These are phyloP conservation scores for Fusarium setosum DNA, from an alignment of 2,329 filamentous ascomycete species.

Conservation along the genomic window DNA sequence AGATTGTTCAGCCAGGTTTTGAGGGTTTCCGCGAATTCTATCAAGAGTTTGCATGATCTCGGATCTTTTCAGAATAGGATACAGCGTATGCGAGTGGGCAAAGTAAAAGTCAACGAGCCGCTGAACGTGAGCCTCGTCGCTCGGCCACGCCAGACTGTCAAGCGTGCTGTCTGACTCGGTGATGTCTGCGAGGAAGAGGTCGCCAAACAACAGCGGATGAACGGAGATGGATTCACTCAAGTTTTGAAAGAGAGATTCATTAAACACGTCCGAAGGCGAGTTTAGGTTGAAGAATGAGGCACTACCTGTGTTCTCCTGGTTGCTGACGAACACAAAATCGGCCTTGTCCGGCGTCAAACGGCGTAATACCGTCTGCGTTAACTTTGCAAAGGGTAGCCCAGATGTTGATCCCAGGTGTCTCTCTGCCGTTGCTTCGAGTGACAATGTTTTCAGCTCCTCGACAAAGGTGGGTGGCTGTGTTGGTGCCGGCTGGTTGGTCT, in stretches of 20 bases:
- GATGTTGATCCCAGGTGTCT: conserved; percentile 57
- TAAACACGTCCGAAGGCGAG: conserved; percentile 41
- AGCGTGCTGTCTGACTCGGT: conserved; percentile 35
- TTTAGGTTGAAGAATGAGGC: conserved; percentile 32
- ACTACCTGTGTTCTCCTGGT: conserved; percentile 8
- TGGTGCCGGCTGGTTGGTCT: neutral
- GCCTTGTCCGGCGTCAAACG: conserved; percentile 55
- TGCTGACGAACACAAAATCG: conserved; percentile 53
- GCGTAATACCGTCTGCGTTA: conserved; percentile 55
- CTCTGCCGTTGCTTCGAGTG: conserved; percentile 57
- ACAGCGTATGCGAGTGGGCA: conserved; percentile 58
- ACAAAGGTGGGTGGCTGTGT: conserved; percentile 37
- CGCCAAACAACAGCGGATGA: conserved; percentile 46
- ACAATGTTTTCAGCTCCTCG: conserved; percentile 51
- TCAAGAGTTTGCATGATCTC: conserved; percentile 50
- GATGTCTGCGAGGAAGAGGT: conserved; percentile 43
- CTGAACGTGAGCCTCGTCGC: conserved; percentile 41
- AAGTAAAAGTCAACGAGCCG: conserved; percentile 57
- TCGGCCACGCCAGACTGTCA: conserved; percentile 23
- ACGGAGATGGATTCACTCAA: conserved; percentile 40
- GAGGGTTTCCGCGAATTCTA: conserved; percentile 44
- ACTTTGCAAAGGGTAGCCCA: conserved; percentile 56
- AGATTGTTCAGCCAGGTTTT: conserved; percentile 44
- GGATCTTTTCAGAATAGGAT: conserved; percentile 53
- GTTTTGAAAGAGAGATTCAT: conserved; percentile 33